Conservation (phyloP, 331 rosid genomes). For the Malus hybrid region DNA sequence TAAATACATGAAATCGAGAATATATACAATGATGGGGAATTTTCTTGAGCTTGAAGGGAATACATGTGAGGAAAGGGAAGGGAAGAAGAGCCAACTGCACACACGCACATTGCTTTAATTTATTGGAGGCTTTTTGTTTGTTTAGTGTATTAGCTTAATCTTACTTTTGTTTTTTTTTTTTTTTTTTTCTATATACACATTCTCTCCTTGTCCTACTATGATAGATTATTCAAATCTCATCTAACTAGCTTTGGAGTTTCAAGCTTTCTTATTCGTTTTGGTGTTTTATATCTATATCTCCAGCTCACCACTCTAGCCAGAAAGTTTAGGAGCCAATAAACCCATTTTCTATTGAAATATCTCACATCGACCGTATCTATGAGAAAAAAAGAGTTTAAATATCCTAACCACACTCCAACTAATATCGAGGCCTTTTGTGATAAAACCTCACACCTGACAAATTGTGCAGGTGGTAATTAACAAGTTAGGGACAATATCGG, state of each 20-base stretch:
- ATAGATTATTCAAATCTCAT: conserved; percentile 34
- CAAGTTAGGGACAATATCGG: no score
- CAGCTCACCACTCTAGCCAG: conserved; percentile 18
- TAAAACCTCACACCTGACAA: no score
- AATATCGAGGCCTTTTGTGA: no score
- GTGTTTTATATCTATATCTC: conserved; percentile 15
- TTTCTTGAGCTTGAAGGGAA: conserved; percentile 59
- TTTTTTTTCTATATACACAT: conserved; percentile 9
- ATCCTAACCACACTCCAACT: no score
- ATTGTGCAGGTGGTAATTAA: no score
- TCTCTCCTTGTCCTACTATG: conserved; percentile 22
- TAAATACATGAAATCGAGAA: neutral
- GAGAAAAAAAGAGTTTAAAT: no score
- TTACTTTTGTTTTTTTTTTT: conserved; percentile 10
- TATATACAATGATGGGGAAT: conserved; percentile 28
- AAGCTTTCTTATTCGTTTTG: conserved; percentile 13
- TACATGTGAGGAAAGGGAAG: conserved; percentile 20
- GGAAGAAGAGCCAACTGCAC: conserved; percentile 16
- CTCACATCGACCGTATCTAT: no score
- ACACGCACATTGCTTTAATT: conserved; percentile 36
- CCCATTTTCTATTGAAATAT: no score
- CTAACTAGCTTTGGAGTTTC: neutral
- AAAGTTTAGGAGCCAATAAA: conserved; percentile 47
- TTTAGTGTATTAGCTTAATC: conserved; percentile 16
- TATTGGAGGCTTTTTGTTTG: conserved; percentile 10